A percentile compares a stretch with the other conserved stretches of the same genome.
These are phyloP conservation scores for Prunus salicina DNA, from an alignment of 306 rosid genomes.

Conservation along the genomic window DNA sequence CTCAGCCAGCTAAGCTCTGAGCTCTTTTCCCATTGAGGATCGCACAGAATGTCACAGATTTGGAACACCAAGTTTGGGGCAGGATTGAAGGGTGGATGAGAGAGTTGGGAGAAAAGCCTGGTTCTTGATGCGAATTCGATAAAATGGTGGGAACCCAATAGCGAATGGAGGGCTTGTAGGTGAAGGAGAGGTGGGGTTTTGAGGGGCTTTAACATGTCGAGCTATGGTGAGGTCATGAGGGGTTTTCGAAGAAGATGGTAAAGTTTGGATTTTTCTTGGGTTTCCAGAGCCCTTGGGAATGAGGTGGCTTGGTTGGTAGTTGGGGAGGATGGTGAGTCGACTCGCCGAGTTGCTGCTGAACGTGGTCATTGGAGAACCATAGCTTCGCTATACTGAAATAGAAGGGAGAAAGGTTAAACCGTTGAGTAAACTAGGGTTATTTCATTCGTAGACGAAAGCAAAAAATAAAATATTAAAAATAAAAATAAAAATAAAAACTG, in stretches of 20 bases:
- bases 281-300: slow-evolving; percentile 13
- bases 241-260: background rate
- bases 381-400: background rate
- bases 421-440: background rate
- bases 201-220: slow-evolving; percentile 32
- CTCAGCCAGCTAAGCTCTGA: slow-evolving; percentile 27
- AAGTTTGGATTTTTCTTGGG: slow-evolving; percentile 5
- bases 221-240: slow-evolving; percentile 9
- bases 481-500: background rate
- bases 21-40: slow-evolving; percentile 34
- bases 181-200: slow-evolving; percentile 24
- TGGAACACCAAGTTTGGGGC: slow-evolving; percentile 18
- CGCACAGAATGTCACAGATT: slow-evolving; percentile 29
- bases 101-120: slow-evolving; percentile 9
- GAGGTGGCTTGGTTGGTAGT: slow-evolving; percentile 2
- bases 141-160: slow-evolving; percentile 26
- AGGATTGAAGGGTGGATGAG: slow-evolving; percentile 2
- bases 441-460: background rate
- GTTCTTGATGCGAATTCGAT: slow-evolving; percentile 17
- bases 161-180: slow-evolving; percentile 13
- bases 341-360: slow-evolving; percentile 19
- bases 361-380: slow-evolving; percentile 36
- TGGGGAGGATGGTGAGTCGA: background rate
- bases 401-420: background rate
- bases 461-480: background rate